Evolutionary conservation across 257 asterid species (phyloP).

Genomic region (Solanum arcanum): DNA sequence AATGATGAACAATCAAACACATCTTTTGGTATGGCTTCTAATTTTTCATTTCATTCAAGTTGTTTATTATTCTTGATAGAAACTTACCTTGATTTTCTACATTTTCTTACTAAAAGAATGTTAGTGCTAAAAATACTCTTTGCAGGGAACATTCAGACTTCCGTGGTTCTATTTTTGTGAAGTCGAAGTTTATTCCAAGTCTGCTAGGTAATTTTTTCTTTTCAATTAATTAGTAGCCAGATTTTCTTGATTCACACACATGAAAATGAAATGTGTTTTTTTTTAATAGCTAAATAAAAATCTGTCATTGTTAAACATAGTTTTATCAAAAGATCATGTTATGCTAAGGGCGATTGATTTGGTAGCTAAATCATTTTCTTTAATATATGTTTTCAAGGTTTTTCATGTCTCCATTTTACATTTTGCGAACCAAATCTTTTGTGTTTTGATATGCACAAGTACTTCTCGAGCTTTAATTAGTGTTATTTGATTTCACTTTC

Average conservation of each 20-base stretch:
- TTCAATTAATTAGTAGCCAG: too few species aligned
- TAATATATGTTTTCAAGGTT: background rate
- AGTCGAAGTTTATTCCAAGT: background rate
- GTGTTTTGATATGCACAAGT: background rate
- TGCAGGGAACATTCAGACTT: background rate
- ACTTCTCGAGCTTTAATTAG: background rate
- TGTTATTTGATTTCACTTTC: background rate
- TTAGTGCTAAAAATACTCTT: background rate
- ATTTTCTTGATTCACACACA: background rate
- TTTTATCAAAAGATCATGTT: too few species aligned
- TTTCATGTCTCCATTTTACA: background rate
- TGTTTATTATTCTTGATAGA: background rate
- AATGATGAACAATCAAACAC: background rate
- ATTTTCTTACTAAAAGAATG: background rate
- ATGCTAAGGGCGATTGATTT: too few species aligned
- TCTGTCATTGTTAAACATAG: background rate
- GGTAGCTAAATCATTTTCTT: background rate
- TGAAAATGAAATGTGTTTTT: background rate
- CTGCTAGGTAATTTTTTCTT: background rate
- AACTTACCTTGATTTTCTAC: background rate
- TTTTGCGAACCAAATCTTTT: background rate
- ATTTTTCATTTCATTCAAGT: background rate
- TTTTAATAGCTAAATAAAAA: background rate
- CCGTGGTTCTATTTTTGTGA: background rate
- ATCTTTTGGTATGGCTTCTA: background rate